phyloP scores from a whole-genome alignment of 2,329 filamentous ascomycete species.

The Colletotrichum sp. region DNA sequence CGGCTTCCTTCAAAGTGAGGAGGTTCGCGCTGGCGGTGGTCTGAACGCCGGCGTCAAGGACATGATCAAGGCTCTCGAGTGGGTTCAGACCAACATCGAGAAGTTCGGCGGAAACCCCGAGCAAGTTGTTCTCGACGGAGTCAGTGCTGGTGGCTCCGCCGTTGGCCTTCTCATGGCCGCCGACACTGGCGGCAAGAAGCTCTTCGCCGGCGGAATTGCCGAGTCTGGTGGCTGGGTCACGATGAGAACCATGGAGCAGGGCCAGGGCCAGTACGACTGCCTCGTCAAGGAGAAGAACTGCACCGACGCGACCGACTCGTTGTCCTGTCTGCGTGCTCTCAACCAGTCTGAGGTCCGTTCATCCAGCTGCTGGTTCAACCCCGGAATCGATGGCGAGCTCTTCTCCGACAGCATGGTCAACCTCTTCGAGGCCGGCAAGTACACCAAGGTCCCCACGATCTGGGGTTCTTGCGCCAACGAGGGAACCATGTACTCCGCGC shows the following conservation, averaged over 20 bases:
- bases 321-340: slow-evolving; percentile 23
- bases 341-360: slow-evolving; percentile 25
- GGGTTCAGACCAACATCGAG: slow-evolving; percentile 70
- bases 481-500: slow-evolving; percentile 38
- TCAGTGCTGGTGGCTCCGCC: slow-evolving; percentile 70
- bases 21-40: slow-evolving; percentile 10
- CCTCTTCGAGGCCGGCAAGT: slow-evolving; percentile 51
- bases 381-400: slow-evolving; percentile 59
- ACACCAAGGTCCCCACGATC: slow-evolving; percentile 59
- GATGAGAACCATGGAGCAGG: slow-evolving; percentile 36
- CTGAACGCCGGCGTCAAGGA: slow-evolving; percentile 22
- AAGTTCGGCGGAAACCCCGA: slow-evolving; percentile 73
- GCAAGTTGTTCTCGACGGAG: slow-evolving; percentile 73
- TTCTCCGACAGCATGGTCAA: slow-evolving; percentile 55
- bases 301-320: slow-evolving; percentile 22
- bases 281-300: slow-evolving; percentile 38
- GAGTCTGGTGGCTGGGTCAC: slow-evolving; percentile 59
- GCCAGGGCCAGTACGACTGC: slow-evolving; percentile 56
- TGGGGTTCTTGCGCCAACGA: slow-evolving; percentile 45
- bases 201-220: slow-evolving; percentile 57
- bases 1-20: slow-evolving; percentile 64
- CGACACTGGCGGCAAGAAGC: slow-evolving; percentile 51
- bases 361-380: slow-evolving; percentile 27
- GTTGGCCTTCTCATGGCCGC: slow-evolving; percentile 68
- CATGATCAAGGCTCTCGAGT: slow-evolving; percentile 64